These are phyloP conservation scores for Handroanthus guayacan DNA, from an alignment of 257 asterid genomes.

Conservation along the genomic window DNA sequence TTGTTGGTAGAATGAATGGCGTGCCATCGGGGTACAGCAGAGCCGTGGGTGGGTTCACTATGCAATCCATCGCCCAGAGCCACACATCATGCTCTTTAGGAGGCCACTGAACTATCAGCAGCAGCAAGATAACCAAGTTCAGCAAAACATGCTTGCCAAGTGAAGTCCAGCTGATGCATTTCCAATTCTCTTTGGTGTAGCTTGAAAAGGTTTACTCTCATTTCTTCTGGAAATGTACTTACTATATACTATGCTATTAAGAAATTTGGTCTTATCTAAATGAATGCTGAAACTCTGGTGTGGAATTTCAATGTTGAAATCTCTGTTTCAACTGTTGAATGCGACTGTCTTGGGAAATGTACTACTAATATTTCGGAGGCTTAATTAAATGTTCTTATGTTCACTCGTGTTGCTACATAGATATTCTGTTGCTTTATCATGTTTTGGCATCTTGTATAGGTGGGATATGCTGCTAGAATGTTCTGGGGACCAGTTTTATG, in stretches of 20 bases:
- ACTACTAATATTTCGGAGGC: background rate
- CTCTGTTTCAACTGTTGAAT: slow-evolving; percentile 23
- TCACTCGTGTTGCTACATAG: background rate
- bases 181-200: slow-evolving; percentile 11
- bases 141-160: slow-evolving; percentile 44
- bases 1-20: slow-evolving; percentile 77
- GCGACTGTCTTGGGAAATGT: slow-evolving; percentile 16
- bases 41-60: slow-evolving; percentile 99
- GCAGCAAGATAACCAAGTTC: slow-evolving; percentile 65
- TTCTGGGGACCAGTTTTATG: background rate
- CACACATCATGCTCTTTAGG: slow-evolving; percentile 98
- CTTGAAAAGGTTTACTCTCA: slow-evolving; percentile 32
- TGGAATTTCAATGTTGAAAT: slow-evolving; percentile 32
- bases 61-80: slow-evolving; percentile 95
- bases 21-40: slow-evolving; percentile 95
- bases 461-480: background rate
- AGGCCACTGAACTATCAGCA: slow-evolving; percentile 92
- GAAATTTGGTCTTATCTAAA: slow-evolving; percentile 21
- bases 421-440: slow-evolving; percentile 12
- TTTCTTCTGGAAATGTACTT: slow-evolving; percentile 43
- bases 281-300: slow-evolving; percentile 27
- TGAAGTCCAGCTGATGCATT: slow-evolving; percentile 29
- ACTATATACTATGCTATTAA: slow-evolving; percentile 24
- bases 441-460: background rate
- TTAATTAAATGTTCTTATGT: background rate